phyloP scores from a whole-genome alignment of 768 basidiomycete genomes.

The Rhizopogon vulgaris region DNA sequence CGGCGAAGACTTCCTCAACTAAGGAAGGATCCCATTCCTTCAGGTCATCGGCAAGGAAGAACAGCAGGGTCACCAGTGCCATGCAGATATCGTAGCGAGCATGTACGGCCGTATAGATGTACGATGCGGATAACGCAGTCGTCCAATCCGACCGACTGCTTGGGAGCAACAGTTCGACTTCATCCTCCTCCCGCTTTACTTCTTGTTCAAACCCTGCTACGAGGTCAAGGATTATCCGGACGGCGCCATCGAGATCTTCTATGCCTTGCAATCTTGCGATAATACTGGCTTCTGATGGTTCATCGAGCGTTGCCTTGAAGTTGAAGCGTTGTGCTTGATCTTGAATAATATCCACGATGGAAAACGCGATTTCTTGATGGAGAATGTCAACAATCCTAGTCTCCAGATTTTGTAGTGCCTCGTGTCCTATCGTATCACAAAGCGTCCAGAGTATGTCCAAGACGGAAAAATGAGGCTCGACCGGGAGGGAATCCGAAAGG shows the following conservation, averaged over 20 bases:
- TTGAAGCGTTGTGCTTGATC: slow-evolving; percentile 53
- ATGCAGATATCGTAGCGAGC: slow-evolving; percentile 75
- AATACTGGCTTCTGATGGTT: slow-evolving; percentile 57
- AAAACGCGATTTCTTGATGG: slow-evolving; percentile 74
- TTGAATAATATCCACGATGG: slow-evolving; percentile 67
- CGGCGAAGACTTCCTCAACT: slow-evolving; percentile 69
- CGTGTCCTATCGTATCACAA: slow-evolving; percentile 53
- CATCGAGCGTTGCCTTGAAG: slow-evolving; percentile 53
- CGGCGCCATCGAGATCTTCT: slow-evolving; percentile 48
- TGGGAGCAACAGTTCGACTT: slow-evolving; percentile 48
- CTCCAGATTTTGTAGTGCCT: slow-evolving; percentile 52
- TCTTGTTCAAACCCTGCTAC: slow-evolving; percentile 65
- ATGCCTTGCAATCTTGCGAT: slow-evolving; percentile 51
- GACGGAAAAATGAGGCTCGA: slow-evolving; percentile 50
- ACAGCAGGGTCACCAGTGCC: slow-evolving; percentile 57
- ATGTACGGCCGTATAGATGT: slow-evolving; percentile 54
- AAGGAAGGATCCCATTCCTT: slow-evolving; percentile 57
- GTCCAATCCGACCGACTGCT: slow-evolving; percentile 56
- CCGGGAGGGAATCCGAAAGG: slow-evolving; percentile 36
- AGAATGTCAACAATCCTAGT: slow-evolving; percentile 53
- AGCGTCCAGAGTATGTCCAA: slow-evolving; percentile 61
- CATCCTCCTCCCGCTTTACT: slow-evolving; percentile 74
- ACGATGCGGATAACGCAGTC: slow-evolving; percentile 55
- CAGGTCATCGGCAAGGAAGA: slow-evolving; percentile 66
- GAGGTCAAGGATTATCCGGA: slow-evolving; percentile 56